phyloP scores from a whole-genome alignment of 75 land plant species.

The Picea glauca region DNA sequence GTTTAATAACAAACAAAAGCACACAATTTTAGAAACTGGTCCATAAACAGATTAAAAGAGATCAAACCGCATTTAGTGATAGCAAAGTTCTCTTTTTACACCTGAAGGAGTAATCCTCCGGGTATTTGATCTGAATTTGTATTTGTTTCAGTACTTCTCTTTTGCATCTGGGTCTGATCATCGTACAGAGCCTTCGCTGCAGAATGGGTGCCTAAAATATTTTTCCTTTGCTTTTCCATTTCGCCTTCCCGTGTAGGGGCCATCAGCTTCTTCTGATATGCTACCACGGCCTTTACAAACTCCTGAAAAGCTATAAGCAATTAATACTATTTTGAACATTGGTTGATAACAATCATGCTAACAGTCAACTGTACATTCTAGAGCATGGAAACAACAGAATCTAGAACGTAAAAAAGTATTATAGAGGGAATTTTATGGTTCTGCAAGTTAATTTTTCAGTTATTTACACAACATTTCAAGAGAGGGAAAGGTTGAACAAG shows the following conservation, averaged over 20 bases:
- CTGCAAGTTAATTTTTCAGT: too few relatives aligned
- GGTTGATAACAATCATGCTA: too few relatives aligned
- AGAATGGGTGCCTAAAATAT: slow-evolving; percentile 66
- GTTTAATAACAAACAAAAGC: neutral
- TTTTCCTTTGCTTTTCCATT: slow-evolving; percentile 75
- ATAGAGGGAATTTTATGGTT: too few relatives aligned
- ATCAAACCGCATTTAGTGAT: neutral
- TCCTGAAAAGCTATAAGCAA: slow-evolving; percentile 37
- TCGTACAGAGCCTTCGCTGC: slow-evolving; percentile 57
- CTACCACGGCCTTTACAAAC: slow-evolving; percentile 87
- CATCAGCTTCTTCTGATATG: slow-evolving; percentile 70
- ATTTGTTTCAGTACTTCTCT: neutral
- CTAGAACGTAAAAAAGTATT: too few relatives aligned
- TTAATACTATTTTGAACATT: neutral
- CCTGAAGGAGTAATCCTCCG: neutral
- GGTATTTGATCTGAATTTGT: neutral
- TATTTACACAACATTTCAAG: too few relatives aligned
- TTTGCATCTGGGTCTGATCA: neutral
- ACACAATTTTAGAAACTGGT: neutral
- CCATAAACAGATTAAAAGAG: neutral
- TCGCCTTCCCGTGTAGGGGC: slow-evolving; percentile 15
- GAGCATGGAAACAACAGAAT: too few relatives aligned
- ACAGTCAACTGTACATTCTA: too few relatives aligned
- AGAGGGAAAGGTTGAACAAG: too few relatives aligned
- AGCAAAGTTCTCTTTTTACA: neutral